phyloP scores from a whole-genome alignment of 108 stramenopile species.

The Parietichytrium sp. region DNA sequence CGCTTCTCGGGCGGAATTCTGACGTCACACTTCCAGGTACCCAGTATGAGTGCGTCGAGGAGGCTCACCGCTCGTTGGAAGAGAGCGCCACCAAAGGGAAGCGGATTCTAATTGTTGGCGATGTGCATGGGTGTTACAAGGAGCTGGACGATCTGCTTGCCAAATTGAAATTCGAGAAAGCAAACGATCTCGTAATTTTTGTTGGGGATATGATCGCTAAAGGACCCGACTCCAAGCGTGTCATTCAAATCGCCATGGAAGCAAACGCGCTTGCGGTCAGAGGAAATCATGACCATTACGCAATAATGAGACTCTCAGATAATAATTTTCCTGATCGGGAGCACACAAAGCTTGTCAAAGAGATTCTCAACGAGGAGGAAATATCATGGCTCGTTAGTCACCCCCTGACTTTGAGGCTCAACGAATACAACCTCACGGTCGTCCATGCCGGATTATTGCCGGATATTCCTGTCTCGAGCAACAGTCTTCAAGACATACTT shows the following conservation, averaged over 20 bases:
- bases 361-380: constrained; percentile 62
- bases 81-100: constrained; percentile 32
- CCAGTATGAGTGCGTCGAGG: constrained; percentile 31
- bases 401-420: constrained; percentile 83
- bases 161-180: constrained; percentile 74
- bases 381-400: constrained; percentile 81
- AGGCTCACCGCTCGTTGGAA: constrained; percentile 39
- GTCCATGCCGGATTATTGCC: constrained; percentile 90
- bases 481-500: constrained; percentile 74
- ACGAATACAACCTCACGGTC: constrained; percentile 76
- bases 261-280: constrained; percentile 85
- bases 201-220: constrained; percentile 89
- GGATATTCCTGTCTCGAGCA: constrained; percentile 71
- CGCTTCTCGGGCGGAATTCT: too few species aligned
- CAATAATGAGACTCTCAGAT: constrained; percentile 48
- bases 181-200: constrained; percentile 81
- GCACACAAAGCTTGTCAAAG: neutral
- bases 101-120: constrained; percentile 66
- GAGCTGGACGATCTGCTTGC: constrained; percentile 81
- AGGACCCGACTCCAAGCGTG: constrained; percentile 83
- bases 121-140: constrained; percentile 90
- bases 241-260: constrained; percentile 83
- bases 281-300: constrained; percentile 94
- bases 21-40: too few species aligned
- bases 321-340: neutral